Evolutionary conservation across 2,329 filamentous ascomycete genomes (phyloP).

Genomic region (Colletotrichum sp.): DNA sequence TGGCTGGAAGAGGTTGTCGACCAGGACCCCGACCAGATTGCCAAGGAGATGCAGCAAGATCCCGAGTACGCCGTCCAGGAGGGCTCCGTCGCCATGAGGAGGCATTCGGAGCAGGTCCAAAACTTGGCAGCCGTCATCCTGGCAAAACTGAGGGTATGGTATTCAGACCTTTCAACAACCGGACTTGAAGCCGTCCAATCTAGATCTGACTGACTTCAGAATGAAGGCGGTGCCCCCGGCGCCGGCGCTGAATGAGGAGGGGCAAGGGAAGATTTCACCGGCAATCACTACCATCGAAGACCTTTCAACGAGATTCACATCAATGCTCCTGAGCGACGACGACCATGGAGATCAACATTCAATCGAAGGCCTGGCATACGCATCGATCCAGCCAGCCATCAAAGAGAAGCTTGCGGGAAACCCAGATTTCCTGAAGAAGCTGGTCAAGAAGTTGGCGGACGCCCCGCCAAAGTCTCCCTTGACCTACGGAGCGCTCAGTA

Average conservation of each 20-base stretch:
- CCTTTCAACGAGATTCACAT: slow-evolving; percentile 67
- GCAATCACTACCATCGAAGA: slow-evolving; percentile 69
- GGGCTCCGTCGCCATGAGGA: slow-evolving; percentile 64
- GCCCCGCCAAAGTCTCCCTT: slow-evolving; percentile 70
- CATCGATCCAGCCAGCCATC: slow-evolving; percentile 82
- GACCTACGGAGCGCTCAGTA: slow-evolving; percentile 85
- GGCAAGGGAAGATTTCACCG: slow-evolving; percentile 51
- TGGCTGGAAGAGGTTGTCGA: slow-evolving; percentile 88
- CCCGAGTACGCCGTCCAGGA: slow-evolving; percentile 63
- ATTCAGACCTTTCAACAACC: slow-evolving; percentile 24
- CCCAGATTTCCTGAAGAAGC: slow-evolving; percentile 67
- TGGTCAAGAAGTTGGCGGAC: slow-evolving; percentile 68
- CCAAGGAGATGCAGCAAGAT: slow-evolving; percentile 55
- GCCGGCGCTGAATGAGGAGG: slow-evolving; percentile 40
- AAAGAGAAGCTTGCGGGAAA: slow-evolving; percentile 83
- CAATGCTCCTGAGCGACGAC: slow-evolving; percentile 67
- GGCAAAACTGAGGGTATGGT: slow-evolving; percentile 70
- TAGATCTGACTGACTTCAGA: slow-evolving; percentile 51
- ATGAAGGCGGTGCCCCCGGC: slow-evolving; percentile 60
- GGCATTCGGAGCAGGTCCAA: slow-evolving; percentile 66
- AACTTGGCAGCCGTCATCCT: slow-evolving; percentile 76
- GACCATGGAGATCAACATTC: slow-evolving; percentile 69
- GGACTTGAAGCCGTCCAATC: slow-evolving; percentile 21
- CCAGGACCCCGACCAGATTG: slow-evolving; percentile 66
- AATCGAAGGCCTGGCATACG: slow-evolving; percentile 91